Conservation (phyloP, 148 eudicot genomes). For the Silene uniflora region DNA sequence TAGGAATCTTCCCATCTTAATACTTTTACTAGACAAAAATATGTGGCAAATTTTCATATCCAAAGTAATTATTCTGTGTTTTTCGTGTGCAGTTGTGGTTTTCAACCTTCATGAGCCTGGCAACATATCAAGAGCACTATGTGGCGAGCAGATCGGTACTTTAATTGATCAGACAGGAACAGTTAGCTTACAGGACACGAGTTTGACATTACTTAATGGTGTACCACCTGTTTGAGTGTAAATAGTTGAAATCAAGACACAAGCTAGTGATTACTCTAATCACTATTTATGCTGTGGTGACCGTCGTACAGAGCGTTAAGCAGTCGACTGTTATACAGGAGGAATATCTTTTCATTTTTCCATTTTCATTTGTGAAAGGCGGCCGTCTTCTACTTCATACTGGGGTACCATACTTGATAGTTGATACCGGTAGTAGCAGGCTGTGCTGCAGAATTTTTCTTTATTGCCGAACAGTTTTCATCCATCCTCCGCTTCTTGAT, state of each 20-base stretch:
- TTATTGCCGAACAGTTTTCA: background rate
- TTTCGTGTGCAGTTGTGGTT: constrained; percentile 51
- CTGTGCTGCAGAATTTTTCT: constrained; percentile 15
- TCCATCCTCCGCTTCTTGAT: background rate
- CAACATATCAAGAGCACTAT: constrained; percentile 84
- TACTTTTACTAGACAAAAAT: background rate
- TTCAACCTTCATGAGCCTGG: constrained; percentile 88
- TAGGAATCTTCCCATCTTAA: background rate
- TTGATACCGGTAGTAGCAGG: constrained; percentile 6
- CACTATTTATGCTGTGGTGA: constrained; percentile 13
- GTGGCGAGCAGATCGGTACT: constrained; percentile 85
- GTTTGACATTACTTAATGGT: constrained; percentile 9
- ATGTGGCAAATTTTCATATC: background rate
- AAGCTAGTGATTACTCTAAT: constrained; percentile 16
- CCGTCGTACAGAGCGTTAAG: constrained; percentile 14
- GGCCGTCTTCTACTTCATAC: constrained; percentile 14
- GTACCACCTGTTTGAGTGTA: constrained; percentile 17
- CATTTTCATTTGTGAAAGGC: constrained; percentile 3
- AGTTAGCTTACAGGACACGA: constrained; percentile 33
- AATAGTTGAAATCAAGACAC: constrained; percentile 8
- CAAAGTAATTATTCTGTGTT: background rate
- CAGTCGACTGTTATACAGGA: constrained; percentile 14
- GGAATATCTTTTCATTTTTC: background rate
- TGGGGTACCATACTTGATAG: background rate
- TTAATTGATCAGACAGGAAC: constrained; percentile 76